Evolutionary conservation across 2,329 filamentous ascomycete genomes (phyloP), one percentile per base, ranked within the genome.

Genomic region (Trichoderma arundinaceum): DNA sequence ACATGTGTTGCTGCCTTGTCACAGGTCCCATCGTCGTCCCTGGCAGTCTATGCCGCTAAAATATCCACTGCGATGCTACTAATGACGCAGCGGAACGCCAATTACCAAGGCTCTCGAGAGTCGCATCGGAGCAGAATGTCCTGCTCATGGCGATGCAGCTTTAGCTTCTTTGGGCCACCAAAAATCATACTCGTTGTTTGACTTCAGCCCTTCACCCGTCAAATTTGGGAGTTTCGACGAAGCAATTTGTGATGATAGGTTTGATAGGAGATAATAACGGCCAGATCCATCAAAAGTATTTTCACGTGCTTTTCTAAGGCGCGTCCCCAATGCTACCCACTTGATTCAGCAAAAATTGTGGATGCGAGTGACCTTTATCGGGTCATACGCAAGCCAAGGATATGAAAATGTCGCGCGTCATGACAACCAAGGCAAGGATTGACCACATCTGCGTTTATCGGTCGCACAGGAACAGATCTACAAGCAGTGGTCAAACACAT

Each of bases 381-480:
- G 19, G 12, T n/a, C 46, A 54, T 35, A n/a, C 35, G 43, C 49
- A 63, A 39, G 38, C 60, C 39, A 54, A 43, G 49, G 49, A 15
- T 39, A 12, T 38, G 8, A 46, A 54, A 54, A 63, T 54, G 60
- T 63, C 60, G 60, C 59, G 59, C 60, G 48, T 63, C 60, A 63
- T 39, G 39, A 44, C 49, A 53, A 22, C 59, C 48, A 59, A 59
- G 43, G 56, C 43, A 19, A 48, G 56, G 43, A 59, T 59, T 59
- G 32, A 9, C 43, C 17, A 41, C 52, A 38, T 53, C 32, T 53
- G 17, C 35, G 22, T 28, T 28, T 28, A 28, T 28, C 22, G 22
- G 22, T 28, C 2, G 22, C 22, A 28, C 22, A 28, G 22, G 39
- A 51, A 48, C 38, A 41, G 60, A 63, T 63, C 60, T 63, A 28